Evolutionary conservation across 768 basidiomycete genomes (phyloP).

Genomic region (Lactarius sp.): DNA sequence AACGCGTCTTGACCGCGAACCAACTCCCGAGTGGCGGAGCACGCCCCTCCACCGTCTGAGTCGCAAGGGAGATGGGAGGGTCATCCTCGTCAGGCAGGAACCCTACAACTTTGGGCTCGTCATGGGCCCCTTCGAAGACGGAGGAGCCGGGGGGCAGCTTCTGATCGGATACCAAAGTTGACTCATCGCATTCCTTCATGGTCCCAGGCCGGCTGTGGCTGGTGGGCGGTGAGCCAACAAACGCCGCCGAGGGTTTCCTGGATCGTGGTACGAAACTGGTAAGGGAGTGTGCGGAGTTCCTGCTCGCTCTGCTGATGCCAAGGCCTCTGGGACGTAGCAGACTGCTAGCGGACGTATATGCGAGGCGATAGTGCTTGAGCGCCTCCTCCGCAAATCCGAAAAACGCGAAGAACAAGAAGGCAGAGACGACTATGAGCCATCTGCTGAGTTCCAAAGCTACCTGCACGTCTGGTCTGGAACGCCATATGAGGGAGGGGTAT

Average conservation of each 20-base stretch:
- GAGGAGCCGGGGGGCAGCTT: constrained; percentile 13
- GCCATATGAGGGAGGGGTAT: constrained; percentile 40
- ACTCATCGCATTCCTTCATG: neutral
- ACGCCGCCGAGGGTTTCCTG: neutral
- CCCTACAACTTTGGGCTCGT: neutral
- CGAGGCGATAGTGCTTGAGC: constrained; percentile 35
- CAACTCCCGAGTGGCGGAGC: no score
- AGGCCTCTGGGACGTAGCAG: constrained; percentile 27
- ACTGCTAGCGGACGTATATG: constrained; percentile 29
- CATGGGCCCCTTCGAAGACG: constrained; percentile 2
- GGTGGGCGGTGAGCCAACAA: neutral
- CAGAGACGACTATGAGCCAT: constrained; percentile 38
- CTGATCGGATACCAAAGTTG: neutral
- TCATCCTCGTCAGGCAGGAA: neutral
- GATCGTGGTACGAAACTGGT: constrained; percentile 17
- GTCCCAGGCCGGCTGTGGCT: neutral
- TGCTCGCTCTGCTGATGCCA: neutral
- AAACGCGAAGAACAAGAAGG: constrained; percentile 46
- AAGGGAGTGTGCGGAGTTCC: neutral
- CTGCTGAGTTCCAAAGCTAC: constrained; percentile 34
- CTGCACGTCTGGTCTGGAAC: constrained; percentile 19
- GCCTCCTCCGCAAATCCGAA: constrained; percentile 53
- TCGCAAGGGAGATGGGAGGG: neutral
- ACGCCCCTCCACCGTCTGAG: no score
- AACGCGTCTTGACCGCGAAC: no score